A percentile compares a stretch with the other conserved stretches of the same genome.
Conservation (phyloP, 2,329 filamentous ascomycete species). For the Ophiostoma ips region DNA sequence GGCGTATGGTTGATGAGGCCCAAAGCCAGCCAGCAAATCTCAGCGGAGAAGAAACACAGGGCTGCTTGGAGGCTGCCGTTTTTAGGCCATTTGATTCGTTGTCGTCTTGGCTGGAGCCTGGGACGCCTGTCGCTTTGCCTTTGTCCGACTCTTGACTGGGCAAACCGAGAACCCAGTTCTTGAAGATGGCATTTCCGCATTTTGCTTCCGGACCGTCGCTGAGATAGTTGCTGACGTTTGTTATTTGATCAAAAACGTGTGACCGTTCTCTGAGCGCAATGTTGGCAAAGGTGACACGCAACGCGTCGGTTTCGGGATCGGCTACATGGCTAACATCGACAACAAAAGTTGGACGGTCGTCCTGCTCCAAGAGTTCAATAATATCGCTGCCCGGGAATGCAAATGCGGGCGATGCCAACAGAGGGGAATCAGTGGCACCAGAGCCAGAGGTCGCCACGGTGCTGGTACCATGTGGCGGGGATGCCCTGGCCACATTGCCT, state of each 20-base stretch:
- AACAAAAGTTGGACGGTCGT: constrained; percentile 63
- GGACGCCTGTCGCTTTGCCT: neutral
- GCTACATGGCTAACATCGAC: constrained; percentile 48
- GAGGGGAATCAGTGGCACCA: neutral
- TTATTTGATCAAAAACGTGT: constrained; percentile 41
- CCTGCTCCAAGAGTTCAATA: constrained; percentile 60
- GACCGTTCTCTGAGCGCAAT: constrained; percentile 45
- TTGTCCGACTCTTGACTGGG: neutral
- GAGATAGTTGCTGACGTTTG: neutral
- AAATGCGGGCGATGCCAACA: constrained; percentile 32
- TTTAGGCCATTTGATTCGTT: no score
- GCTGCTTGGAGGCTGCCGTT: no score
- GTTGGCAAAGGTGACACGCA: constrained; percentile 57
- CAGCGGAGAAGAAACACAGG: neutral
- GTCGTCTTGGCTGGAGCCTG: neutral
- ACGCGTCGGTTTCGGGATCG: constrained; percentile 38
- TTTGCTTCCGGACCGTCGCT: neutral
- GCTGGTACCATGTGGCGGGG: neutral
- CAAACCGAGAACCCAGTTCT: constrained; percentile 45
- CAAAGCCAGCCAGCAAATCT: constrained; percentile 51
- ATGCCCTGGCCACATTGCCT: constrained; percentile 31
- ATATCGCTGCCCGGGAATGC: constrained; percentile 52
- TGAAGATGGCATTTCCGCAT: constrained; percentile 37
- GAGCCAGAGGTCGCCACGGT: neutral
- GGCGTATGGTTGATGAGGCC: constrained; percentile 56